A percentile compares a stretch with the other conserved stretches of the same genome.
Conservation (phyloP, 805 yeast species). For the Wickerhamomyces silvicola region DNA sequence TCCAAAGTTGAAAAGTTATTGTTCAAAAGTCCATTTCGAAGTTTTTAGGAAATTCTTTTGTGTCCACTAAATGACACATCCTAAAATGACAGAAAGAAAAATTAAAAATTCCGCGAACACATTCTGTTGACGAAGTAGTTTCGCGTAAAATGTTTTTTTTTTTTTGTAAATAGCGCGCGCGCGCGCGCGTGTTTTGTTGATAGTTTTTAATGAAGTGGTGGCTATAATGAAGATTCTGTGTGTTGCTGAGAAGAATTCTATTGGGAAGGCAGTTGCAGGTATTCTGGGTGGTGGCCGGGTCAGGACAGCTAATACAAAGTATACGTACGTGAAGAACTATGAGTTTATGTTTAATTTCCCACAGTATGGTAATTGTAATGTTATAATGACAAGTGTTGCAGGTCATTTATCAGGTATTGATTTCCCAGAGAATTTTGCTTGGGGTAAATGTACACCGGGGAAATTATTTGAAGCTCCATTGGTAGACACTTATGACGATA, state of each 20-base stretch:
- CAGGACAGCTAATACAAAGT: slow-evolving; percentile 39
- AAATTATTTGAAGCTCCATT: slow-evolving; percentile 69
- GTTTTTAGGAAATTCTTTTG: too few species aligned
- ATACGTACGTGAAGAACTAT: slow-evolving; percentile 70
- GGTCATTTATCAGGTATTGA: slow-evolving; percentile 74
- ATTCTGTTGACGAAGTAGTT: too few species aligned
- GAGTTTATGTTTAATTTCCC: slow-evolving; percentile 68
- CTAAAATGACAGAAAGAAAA: too few species aligned
- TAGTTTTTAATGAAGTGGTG: neutral
- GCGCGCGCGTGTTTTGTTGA: too few species aligned
- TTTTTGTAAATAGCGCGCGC: too few species aligned
- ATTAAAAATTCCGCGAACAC: too few species aligned
- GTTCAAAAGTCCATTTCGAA: too few species aligned
- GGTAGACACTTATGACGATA: slow-evolving; percentile 31
- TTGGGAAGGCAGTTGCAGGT: slow-evolving; percentile 75
- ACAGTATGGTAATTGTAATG: slow-evolving; percentile 56
- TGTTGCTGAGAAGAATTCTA: slow-evolving; percentile 96
- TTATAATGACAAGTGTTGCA: slow-evolving; percentile 87
- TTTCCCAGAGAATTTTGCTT: slow-evolving; percentile 52
- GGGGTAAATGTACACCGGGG: slow-evolving; percentile 64
- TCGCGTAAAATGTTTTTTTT: too few species aligned
- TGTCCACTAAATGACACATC: too few species aligned
- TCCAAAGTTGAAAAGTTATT: too few species aligned
- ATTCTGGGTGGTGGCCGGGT: slow-evolving; percentile 71
- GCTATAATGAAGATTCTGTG: slow-evolving; percentile 71